phyloP scores from a whole-genome alignment of 257 asterid genomes.

The Coffea eugenioides region DNA sequence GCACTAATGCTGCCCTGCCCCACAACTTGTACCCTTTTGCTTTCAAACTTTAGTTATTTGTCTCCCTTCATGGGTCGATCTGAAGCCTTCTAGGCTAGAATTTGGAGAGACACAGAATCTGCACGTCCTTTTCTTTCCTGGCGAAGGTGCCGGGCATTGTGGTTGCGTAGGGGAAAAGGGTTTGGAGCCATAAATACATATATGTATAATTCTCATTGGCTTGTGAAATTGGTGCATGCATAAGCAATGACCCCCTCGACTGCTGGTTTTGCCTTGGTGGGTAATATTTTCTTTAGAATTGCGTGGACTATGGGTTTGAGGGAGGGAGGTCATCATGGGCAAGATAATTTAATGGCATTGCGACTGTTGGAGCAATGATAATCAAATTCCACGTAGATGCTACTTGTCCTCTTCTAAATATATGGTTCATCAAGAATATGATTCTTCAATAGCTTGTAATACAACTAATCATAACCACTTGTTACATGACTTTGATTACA shows the following conservation, averaged over 20 bases:
- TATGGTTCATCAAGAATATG: constrained; percentile 5
- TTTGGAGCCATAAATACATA: background rate
- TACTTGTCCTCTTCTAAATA: background rate
- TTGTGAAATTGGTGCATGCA: background rate
- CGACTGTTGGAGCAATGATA: background rate
- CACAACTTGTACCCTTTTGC: background rate
- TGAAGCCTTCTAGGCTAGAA: background rate
- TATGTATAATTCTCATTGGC: background rate
- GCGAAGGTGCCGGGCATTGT: background rate
- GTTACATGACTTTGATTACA: too few species aligned
- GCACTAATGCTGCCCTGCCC: background rate
- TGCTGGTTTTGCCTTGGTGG: background rate
- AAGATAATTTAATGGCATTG: constrained; percentile 1
- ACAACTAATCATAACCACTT: constrained; percentile 1
- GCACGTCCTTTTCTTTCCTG: constrained; percentile 5
- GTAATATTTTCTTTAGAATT: background rate
- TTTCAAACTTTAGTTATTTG: background rate
- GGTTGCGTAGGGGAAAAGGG: constrained; percentile 14
- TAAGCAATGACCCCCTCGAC: background rate
- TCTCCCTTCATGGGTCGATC: background rate
- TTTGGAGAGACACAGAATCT: background rate
- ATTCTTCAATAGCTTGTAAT: constrained; percentile 6
- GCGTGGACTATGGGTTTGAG: background rate
- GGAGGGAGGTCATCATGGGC: background rate
- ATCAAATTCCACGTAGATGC: background rate